Evolutionary conservation across 164 flowering plant species (phyloP).

Genomic region (Buxus sempervirens): DNA sequence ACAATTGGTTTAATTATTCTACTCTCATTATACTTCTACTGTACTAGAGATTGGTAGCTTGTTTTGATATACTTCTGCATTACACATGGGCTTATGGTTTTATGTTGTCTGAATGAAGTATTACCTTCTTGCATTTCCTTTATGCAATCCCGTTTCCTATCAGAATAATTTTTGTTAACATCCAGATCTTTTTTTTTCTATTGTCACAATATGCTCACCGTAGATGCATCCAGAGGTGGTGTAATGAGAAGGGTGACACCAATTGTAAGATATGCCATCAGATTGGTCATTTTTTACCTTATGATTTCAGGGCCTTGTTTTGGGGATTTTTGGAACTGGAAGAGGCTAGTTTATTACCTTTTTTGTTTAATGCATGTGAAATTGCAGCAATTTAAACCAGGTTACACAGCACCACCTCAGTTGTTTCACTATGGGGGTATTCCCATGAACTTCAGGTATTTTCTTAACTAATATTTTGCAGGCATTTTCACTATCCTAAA

Average conservation of each 20-base stretch:
- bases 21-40: too few relatives aligned
- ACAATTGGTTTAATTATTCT: too few relatives aligned
- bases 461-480: not conserved
- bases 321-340: too few relatives aligned
- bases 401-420: slow-evolving; percentile 66
- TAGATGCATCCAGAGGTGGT: slow-evolving; percentile 89
- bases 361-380: slow-evolving; percentile 9
- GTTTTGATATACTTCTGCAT: too few relatives aligned
- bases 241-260: slow-evolving; percentile 90
- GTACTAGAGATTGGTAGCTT: too few relatives aligned
- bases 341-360: too few relatives aligned
- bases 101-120: too few relatives aligned
- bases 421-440: slow-evolving; percentile 48
- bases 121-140: too few relatives aligned
- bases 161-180: not conserved
- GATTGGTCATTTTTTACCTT: slow-evolving; percentile 31
- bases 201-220: slow-evolving; percentile 84
- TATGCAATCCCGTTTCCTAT: too few relatives aligned
- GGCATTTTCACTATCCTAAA: not conserved
- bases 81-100: too few relatives aligned
- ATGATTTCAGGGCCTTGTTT: not conserved
- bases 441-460: slow-evolving; percentile 71
- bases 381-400: slow-evolving; percentile 62
- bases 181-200: not conserved
- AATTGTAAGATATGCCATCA: slow-evolving; percentile 84